These are phyloP conservation scores for Rhizopogon rudus DNA, from an alignment of 768 basidiomycete genomes.

Conservation along the genomic window DNA sequence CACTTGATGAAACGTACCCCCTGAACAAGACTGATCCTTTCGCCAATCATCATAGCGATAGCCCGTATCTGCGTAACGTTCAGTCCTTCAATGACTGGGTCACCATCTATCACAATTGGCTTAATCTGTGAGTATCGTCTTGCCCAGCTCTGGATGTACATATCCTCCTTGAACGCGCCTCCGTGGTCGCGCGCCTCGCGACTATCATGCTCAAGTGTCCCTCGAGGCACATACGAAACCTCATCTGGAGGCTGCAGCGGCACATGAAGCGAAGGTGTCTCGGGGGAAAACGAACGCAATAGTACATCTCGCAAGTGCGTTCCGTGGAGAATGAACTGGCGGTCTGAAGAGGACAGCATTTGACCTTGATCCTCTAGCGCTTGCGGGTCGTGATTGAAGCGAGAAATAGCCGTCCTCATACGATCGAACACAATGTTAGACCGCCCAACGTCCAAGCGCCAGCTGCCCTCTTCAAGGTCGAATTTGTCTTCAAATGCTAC, in stretches of 20 bases:
- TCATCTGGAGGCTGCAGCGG: constrained; percentile 37
- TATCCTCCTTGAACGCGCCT: constrained; percentile 65
- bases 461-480: constrained; percentile 40
- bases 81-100: constrained; percentile 60
- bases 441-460: constrained; percentile 69
- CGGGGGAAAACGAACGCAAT: constrained; percentile 47
- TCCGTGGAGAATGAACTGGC: constrained; percentile 58
- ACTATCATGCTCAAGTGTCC: constrained; percentile 33
- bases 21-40: constrained; percentile 77
- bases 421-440: constrained; percentile 62
- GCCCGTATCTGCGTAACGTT: constrained; percentile 79
- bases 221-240: constrained; percentile 31
- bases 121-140: constrained; percentile 52
- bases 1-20: constrained; percentile 51
- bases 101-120: constrained; percentile 70
- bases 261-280: constrained; percentile 18
- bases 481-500: constrained; percentile 52
- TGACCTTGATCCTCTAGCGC: constrained; percentile 26
- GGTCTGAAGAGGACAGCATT: constrained; percentile 21
- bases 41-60: constrained; percentile 81
- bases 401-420: constrained; percentile 62
- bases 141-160: constrained; percentile 81
- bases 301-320: constrained; percentile 71
- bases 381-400: constrained; percentile 50
- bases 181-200: constrained; percentile 18